Evolutionary conservation across 2,329 filamentous ascomycete species (phyloP), one percentile per base, ranked within the genome.

Genomic region (Blastomyces emzantsi): DNA sequence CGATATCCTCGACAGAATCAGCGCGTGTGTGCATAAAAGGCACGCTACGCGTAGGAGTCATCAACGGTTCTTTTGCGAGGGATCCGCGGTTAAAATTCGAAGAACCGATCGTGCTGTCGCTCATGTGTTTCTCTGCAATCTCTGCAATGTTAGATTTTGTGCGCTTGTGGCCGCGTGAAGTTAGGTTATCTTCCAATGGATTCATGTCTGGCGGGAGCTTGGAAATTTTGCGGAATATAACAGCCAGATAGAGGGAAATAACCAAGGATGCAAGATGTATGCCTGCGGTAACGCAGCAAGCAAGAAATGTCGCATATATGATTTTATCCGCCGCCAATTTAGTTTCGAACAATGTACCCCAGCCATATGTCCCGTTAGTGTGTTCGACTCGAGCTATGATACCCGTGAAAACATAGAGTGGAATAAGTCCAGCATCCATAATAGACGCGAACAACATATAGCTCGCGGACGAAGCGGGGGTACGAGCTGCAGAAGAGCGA

Each of bases 191-290:
- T 73, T 97, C 92, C 17, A 97, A 81, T 1, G 93, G 93, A 73
- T 97, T 97, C 89, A 96, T 91, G 72, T 97, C 93, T 0, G 93
- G 92, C 6, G 93, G 93, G 73, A 97, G 83, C 25, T 82, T 80
- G 5, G 87, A 82, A 70, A 97, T 97, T 71, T 89, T 88, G 51
- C 87, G 85, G 84, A 97, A 97, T 69, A 89, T 84, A 61, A 90
- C 73, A 19, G 86, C 85, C 33, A 97, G 81, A 77, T 89, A 97
- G 41, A 90, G 73, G 5, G 90, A 90, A 45, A 95, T 79, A 22
- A 80, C 75, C 1, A 94, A 75, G 1, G 90, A 90, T 11, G 90
- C 67, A 0, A 89, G 70, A 73, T 96, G 92, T 25, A 96, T 73
- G 1, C 82, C 85, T 15, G 83, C 87, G 9, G 86, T 82, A 8